Evolutionary conservation across 1,284 basidiomycete species (phyloP), one percentile per base, ranked within the genome.

Genomic region (Coriolopsis trogii): DNA sequence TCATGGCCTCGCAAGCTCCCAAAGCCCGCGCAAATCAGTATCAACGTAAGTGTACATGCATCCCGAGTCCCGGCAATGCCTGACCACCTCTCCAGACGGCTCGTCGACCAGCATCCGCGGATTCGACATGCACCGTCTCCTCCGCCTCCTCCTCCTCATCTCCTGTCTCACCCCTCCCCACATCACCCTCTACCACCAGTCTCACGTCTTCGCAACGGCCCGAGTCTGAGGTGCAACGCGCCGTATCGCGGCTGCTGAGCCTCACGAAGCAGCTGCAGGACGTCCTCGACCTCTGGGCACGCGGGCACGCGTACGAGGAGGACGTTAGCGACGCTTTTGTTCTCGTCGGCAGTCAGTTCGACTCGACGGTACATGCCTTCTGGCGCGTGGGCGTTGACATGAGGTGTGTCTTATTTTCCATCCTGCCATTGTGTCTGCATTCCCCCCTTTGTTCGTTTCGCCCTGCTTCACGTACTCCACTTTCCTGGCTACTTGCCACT

Each of bases 241-340:
- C 89, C 23, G 93, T 98, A n/a, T 91, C 87, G 33, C 82, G 83
- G 45, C 80, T 98, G 28, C 82, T 98, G 18, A 82, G 90, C 3
- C 86, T 93, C 30, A 97, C 94, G 23, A 93, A 93, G 66, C 82
- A 87, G 62, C 82, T 99, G 16, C 87, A 97, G 60, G 87, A 92
- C 44, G 76, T 84, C 0, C 79, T 99, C 41, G 82, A 79, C 20
- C 80, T 84, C 52, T 97, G 94, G 94, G 82, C 87, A 39, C 63
- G 77, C 2, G 77, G 81, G 1, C 74, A 82, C 30, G 83, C 88
- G 4, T 76, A 81, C 4, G 93, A 96, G 59, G 77, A 76, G 16
- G 77, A 93, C 66, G 94, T 98, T 60, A 95, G 91, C 74, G 89
- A 96, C 69, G 84, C 93, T 50, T 99, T 95, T 67, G 92, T 99